Percentiles rank a stretch among this genome's conserved stretches.
Conservation (phyloP, 2,329 filamentous ascomycete species). For the Fusarium anguioides region DNA sequence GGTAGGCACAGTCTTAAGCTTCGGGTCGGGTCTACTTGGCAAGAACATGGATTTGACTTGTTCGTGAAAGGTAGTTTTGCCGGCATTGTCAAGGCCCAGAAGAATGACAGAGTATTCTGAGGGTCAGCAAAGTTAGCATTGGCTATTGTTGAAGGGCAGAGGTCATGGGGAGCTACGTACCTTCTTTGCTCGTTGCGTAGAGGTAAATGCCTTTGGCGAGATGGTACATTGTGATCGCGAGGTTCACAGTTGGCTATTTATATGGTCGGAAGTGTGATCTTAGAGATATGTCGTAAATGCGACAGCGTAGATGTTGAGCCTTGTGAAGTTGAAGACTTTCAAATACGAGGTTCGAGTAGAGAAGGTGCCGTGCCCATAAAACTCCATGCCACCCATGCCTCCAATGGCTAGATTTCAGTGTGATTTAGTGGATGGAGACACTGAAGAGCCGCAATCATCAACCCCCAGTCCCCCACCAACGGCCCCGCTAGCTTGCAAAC, state of each 20-base stretch:
- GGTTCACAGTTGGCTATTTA: background rate
- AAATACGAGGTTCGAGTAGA: background rate
- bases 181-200: constrained; percentile 97
- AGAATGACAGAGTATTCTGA: constrained; percentile 96
- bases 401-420: constrained; percentile 7
- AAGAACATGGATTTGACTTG: constrained; percentile 93
- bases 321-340: background rate
- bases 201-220: constrained; percentile 94
- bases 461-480: constrained; percentile 13
- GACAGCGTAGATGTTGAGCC: background rate
- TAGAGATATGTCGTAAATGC: background rate
- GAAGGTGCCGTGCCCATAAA: background rate
- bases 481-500: constrained; percentile 11
- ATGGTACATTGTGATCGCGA: constrained; percentile 79
- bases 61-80: constrained; percentile 97
- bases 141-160: background rate
- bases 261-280: background rate
- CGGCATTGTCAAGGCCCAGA: constrained; percentile 96
- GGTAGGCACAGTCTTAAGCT: constrained; percentile 89
- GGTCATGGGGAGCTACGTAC: constrained; percentile 56
- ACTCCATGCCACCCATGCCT: background rate
- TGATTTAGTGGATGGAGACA: constrained; percentile 25
- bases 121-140: constrained; percentile 6
- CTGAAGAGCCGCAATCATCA: constrained; percentile 35
- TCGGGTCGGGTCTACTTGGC: constrained; percentile 70